These are phyloP conservation scores for Beauveria medogensis DNA, from an alignment of 2,329 filamentous ascomycete genomes.

Conservation along the genomic window DNA sequence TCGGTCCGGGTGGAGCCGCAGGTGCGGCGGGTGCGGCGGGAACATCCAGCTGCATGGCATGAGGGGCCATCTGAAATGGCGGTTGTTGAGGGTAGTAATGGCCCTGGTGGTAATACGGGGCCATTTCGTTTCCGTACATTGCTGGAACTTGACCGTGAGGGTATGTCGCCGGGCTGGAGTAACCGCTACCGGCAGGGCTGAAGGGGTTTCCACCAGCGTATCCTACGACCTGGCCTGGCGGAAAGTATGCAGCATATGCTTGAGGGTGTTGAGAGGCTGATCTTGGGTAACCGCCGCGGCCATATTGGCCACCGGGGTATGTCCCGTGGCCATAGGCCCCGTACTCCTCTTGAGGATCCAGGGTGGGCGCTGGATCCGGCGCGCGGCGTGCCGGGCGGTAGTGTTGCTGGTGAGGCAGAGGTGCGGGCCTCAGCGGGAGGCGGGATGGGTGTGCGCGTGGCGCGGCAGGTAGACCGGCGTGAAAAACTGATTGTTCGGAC, in stretches of 20 bases:
- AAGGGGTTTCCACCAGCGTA: conserved; percentile 33
- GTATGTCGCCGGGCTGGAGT: conserved; percentile 11
- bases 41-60: conserved; percentile 33
- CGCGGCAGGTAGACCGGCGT: not conserved
- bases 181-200: conserved; percentile 30
- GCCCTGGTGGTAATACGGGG: conserved; percentile 13
- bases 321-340: conserved; percentile 33
- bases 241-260: conserved; percentile 22
- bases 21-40: conserved; percentile 25
- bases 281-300: conserved; percentile 11
- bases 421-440: conserved; percentile 19
- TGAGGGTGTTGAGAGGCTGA: conserved; percentile 16
- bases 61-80: conserved; percentile 30
- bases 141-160: not conserved
- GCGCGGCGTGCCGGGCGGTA: conserved; percentile 30
- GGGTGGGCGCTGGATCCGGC: conserved; percentile 50
- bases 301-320: conserved; percentile 15
- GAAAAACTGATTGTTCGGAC: conserved; percentile 1
- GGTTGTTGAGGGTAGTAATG: conserved; percentile 28
- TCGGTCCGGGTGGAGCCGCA: conserved; percentile 22
- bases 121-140: conserved; percentile 2
- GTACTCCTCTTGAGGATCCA: conserved; percentile 59
- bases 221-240: conserved; percentile 33
- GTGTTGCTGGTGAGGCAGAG: conserved; percentile 24
- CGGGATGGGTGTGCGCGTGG: conserved; percentile 14